phyloP scores from a whole-genome alignment of 2,329 filamentous ascomycete species.

The Colletotrichum lupini region DNA sequence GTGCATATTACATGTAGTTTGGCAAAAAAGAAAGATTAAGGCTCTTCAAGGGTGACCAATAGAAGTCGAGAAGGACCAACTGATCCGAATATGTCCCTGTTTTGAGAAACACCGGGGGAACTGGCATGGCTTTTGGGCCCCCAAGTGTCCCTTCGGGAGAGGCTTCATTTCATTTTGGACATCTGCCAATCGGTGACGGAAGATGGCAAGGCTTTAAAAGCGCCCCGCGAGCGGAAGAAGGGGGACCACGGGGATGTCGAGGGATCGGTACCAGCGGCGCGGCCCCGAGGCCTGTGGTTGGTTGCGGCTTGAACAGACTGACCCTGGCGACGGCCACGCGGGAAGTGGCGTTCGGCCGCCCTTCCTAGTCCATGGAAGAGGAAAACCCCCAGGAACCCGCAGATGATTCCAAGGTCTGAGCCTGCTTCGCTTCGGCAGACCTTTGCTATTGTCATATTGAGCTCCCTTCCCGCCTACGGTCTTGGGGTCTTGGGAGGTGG shows the following conservation, averaged over 20 bases:
- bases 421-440: not conserved
- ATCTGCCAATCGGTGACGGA: constrained; percentile 6
- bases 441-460: not conserved
- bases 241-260: not conserved
- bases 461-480: not conserved
- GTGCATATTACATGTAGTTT: not conserved
- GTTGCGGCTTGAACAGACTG: not conserved
- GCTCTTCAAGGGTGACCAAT: not conserved
- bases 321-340: constrained; percentile 22
- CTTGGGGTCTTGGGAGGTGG: not conserved
- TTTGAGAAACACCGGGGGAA: not conserved
- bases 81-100: not conserved
- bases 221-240: not conserved
- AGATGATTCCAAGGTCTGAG: not conserved
- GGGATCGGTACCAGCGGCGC: constrained; percentile 17
- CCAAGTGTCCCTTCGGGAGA: not conserved
- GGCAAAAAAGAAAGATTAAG: constrained; percentile 3
- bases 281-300: constrained; percentile 21
- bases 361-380: not conserved
- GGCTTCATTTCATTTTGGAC: constrained; percentile 20
- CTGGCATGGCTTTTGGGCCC: not conserved
- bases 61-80: not conserved
- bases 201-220: not conserved
- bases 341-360: constrained; percentile 9
- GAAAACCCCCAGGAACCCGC: not conserved